A percentile compares a stretch with the other conserved stretches of the same genome.
Evolutionary conservation across 371 early-diverging fungal genomes (phyloP).

Genomic region (Chytridiales sp.): DNA sequence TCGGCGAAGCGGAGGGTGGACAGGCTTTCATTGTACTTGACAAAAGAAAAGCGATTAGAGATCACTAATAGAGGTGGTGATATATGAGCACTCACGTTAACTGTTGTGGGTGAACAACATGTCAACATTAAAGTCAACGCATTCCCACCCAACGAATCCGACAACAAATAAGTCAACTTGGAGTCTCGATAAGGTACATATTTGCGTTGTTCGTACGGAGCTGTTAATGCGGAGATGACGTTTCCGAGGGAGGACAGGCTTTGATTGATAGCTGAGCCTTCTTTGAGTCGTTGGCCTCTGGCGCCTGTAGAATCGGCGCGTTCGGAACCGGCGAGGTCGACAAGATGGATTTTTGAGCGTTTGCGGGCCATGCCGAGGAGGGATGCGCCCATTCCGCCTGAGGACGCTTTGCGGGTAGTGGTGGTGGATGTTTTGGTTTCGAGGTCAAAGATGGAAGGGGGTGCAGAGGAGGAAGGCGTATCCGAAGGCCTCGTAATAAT

Average conservation of each 20-base stretch:
- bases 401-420: slow-evolving; percentile 3
- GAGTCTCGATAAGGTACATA: slow-evolving; percentile 61
- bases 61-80: too few species aligned
- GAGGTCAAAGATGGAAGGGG: background rate
- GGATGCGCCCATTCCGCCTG: background rate
- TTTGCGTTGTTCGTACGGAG: slow-evolving; percentile 7
- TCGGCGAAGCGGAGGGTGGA: slow-evolving; percentile 43
- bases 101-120: slow-evolving; percentile 26
- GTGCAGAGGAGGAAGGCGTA: background rate
- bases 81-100: too few species aligned
- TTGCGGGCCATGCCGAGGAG: slow-evolving; percentile 18
- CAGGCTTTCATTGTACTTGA: slow-evolving; percentile 34
- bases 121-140: slow-evolving; percentile 41
- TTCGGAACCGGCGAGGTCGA: slow-evolving; percentile 62
- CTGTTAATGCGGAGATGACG: slow-evolving; percentile 56
- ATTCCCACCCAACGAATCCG: slow-evolving; percentile 93
- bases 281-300: slow-evolving; percentile 53
- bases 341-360: slow-evolving; percentile 37
- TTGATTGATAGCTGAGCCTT: slow-evolving; percentile 92
- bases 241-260: slow-evolving; percentile 85
- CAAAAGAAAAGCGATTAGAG: too few species aligned
- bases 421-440: slow-evolving; percentile 2
- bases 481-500: background rate
- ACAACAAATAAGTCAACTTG: slow-evolving; percentile 93
- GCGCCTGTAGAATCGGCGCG: slow-evolving; percentile 52